Evolutionary conservation across 495 filamentous ascomycete genomes (phyloP).

Genomic region (Tuber microsphaerosporum): DNA sequence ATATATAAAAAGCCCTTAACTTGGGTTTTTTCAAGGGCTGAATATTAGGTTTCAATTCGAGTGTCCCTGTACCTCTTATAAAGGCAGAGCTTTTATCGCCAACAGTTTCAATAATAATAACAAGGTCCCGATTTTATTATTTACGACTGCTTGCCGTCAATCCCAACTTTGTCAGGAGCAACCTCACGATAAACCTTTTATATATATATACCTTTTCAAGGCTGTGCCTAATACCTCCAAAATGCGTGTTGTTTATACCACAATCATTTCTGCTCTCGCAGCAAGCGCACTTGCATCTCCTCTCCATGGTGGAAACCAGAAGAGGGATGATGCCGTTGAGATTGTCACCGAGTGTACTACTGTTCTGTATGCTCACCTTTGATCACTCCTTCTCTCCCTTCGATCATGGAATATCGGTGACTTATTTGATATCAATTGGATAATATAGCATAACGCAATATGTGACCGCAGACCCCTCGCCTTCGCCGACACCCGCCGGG

Average conservation of each 20-base stretch:
- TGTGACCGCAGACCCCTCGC: slow-evolving; percentile 1
- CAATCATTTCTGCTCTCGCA: slow-evolving; percentile 18
- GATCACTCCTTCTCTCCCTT: not conserved
- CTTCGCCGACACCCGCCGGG: not conserved
- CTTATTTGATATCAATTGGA: not conserved
- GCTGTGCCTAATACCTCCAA: slow-evolving; percentile 3
- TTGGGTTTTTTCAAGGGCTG: not conserved
- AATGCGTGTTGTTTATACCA: slow-evolving; percentile 33
- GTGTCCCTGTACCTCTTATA: not conserved
- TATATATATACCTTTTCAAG: not conserved
- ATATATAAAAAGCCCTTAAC: not conserved
- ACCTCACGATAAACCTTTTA: slow-evolving; percentile 2
- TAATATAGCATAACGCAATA: slow-evolving; percentile 18
- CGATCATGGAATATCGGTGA: not conserved
- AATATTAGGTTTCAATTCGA: not conserved
- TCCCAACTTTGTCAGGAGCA: slow-evolving; percentile 3
- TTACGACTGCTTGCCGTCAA: slow-evolving; percentile 6
- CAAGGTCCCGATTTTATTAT: not conserved
- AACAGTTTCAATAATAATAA: not conserved
- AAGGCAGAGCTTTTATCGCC: not conserved
- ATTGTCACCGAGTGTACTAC: slow-evolving; percentile 25
- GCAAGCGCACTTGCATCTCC: slow-evolving; percentile 26
- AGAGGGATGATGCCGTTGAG: slow-evolving; percentile 11
- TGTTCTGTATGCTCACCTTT: slow-evolving; percentile 20
- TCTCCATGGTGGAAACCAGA: slow-evolving; percentile 19